These are phyloP conservation scores for Melaleuca quinquenervia DNA, from an alignment of 345 rosid species.

Conservation along the genomic window DNA sequence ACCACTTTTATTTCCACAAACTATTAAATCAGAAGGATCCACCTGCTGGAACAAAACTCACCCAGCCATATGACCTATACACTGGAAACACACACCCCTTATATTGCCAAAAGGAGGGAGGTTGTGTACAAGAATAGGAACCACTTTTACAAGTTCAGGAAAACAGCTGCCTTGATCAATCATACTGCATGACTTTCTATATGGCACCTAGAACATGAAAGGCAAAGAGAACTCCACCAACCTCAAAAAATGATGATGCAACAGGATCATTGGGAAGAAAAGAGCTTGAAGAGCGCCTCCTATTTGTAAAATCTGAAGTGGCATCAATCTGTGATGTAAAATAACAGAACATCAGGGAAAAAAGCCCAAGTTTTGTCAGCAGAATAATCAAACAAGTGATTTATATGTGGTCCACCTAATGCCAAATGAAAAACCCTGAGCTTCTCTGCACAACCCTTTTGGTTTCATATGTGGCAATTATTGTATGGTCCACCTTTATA, in stretches of 20 bases:
- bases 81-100: not conserved
- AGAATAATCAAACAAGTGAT: not conserved
- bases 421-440: not conserved
- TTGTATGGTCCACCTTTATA: conserved; percentile 6
- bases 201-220: not conserved
- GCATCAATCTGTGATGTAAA: conserved; percentile 45
- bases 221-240: not conserved
- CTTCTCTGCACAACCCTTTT: not conserved
- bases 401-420: not conserved
- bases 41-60: not conserved
- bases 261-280: conserved; percentile 73
- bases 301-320: conserved; percentile 49
- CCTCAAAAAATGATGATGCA: conserved; percentile 59
- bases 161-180: not conserved
- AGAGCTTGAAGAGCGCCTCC: conserved; percentile 36
- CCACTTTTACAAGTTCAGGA: not conserved
- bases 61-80: not conserved
- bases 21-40: not conserved
- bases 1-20: not conserved
- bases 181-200: not conserved
- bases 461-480: not conserved
- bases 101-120: not conserved
- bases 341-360: conserved; percentile 4
- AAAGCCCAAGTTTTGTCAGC: not conserved
- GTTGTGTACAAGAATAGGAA: not conserved